Percentiles rank a stretch among this genome's conserved stretches.
Evolutionary conservation across 768 basidiomycete genomes (phyloP).

Genomic region (Exidia glandulosa): DNA sequence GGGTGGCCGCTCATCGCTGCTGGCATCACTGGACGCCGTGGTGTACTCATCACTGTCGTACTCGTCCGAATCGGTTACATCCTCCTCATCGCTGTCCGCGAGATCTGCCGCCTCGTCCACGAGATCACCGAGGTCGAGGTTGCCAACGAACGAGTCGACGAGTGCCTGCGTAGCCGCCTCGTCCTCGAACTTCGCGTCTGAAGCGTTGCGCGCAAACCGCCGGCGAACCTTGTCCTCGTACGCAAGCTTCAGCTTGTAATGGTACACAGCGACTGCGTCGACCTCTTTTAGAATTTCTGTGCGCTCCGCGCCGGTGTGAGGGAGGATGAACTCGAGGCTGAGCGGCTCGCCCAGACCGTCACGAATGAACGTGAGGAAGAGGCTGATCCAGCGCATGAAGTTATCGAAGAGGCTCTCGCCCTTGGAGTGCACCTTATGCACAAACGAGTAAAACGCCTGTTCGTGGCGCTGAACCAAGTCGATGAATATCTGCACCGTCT

Average conservation of each 20-base stretch:
- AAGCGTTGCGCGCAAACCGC: constrained; percentile 52
- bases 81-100: constrained; percentile 40
- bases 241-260: constrained; percentile 87
- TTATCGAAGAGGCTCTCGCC: constrained; percentile 88
- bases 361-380: constrained; percentile 81
- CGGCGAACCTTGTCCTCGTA: constrained; percentile 88
- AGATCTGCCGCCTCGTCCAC: constrained; percentile 72
- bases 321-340: constrained; percentile 83
- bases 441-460: constrained; percentile 90
- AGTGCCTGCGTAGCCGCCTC: constrained; percentile 77
- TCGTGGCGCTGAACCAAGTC: constrained; percentile 90
- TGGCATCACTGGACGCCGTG: constrained; percentile 4
- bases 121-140: constrained; percentile 73
- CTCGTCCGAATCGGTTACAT: constrained; percentile 32
- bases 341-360: constrained; percentile 70
- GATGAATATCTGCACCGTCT: constrained; percentile 87
- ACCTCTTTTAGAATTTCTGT: constrained; percentile 69
- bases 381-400: constrained; percentile 95
- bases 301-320: constrained; percentile 72
- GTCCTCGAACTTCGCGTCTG: constrained; percentile 46
- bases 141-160: constrained; percentile 69
- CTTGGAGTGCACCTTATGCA: constrained; percentile 97
- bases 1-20: constrained; percentile 23
- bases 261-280: constrained; percentile 81
- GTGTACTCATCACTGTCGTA: constrained; percentile 32